Base-by-base conservation (phyloP, 2,329 filamentous ascomycete species). In the Trichoderma koningii region DNA sequence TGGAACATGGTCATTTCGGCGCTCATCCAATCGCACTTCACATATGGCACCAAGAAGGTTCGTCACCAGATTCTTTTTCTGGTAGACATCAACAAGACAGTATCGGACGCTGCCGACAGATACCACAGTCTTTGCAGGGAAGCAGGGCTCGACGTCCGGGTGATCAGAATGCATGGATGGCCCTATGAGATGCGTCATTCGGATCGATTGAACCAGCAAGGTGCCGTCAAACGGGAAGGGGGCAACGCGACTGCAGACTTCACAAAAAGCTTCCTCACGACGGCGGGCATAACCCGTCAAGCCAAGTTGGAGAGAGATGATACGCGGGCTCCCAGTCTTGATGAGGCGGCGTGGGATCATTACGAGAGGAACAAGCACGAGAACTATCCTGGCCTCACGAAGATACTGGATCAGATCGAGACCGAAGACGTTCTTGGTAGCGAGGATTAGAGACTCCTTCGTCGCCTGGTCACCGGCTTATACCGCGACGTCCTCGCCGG, bases 81-180 rank as follows among this genome's bases (percentile, higher is more conserved):
- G 0, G 73, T 82, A 1, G 81, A 83, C 60, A 78, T 83, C 61
- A 83, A 83, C 68, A 77, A 80, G 50, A 78, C 81, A 0, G 75
- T 80, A 0, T 79, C 82, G 44, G 80, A 82, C 52, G 78, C 78
- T 0, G 80, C 79, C 0, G 75, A 77, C 60, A 76, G 80, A 6
- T 79, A 81, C n/a, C 71, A 74, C 17, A 70, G 67, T 2, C 70
- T 82, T 1, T 77, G 77, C 63, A 73, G 73, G 17, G 72, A 72
- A 1, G 74, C 76, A 0, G 76, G 77, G 0, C 66, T 81, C 1
- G 68, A 71, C 1, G 55, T 76, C 30, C 71, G 70, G 1, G 73
- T 80, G 5, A 72, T 81, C 7, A 71, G 79, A 3, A 77, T 81
- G 75, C 73, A 79, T 48, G 75, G 77, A 0, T 81, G 77, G 77